A percentile compares a stretch with the other conserved stretches of the same genome.
phyloP scores from a whole-genome alignment of 495 filamentous ascomycete species.

The Talaromyces proteolyticus region DNA sequence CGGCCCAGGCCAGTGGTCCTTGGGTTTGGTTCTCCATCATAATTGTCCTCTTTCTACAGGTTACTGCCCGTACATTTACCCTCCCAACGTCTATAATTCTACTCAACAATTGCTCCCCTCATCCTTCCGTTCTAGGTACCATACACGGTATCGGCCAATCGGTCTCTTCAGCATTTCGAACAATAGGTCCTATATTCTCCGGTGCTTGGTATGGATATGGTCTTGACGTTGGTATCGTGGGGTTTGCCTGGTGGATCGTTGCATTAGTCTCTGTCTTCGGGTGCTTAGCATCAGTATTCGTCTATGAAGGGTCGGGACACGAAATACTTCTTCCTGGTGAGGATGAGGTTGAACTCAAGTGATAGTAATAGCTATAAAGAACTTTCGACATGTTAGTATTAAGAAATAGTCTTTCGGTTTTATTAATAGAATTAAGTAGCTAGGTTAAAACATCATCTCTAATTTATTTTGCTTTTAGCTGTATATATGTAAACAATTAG shows the following conservation, averaged over 20 bases:
- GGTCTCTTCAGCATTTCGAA: slow-evolving; percentile 62
- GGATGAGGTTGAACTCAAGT: slow-evolving; percentile 34
- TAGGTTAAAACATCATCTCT: too few relatives aligned
- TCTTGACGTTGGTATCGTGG: slow-evolving; percentile 62
- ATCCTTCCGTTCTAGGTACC: slow-evolving; percentile 73
- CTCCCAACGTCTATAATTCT: slow-evolving; percentile 72
- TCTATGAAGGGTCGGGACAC: slow-evolving; percentile 69
- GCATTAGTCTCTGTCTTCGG: slow-evolving; percentile 58
- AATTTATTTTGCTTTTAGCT: too few relatives aligned
- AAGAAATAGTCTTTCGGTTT: too few relatives aligned
- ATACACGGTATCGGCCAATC: slow-evolving; percentile 79
- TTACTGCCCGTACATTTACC: slow-evolving; percentile 76
- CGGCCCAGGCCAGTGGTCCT: slow-evolving; percentile 56
- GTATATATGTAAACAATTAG: too few relatives aligned
- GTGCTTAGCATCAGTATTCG: slow-evolving; percentile 55
- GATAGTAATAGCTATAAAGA: too few relatives aligned
- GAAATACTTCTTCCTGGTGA: slow-evolving; percentile 65
- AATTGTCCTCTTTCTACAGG: slow-evolving; percentile 63
- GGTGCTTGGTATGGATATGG: slow-evolving; percentile 69
- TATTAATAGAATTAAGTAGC: too few relatives aligned
- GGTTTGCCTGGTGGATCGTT: slow-evolving; percentile 73
- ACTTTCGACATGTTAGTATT: too few relatives aligned
- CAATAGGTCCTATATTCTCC: slow-evolving; percentile 67
- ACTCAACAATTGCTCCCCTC: slow-evolving; percentile 78
- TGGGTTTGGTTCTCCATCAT: slow-evolving; percentile 65